A percentile compares a stretch with the other conserved stretches of the same genome.
Conservation (phyloP, 2,329 filamentous ascomycete genomes). For the Fusarium buxicola region DNA sequence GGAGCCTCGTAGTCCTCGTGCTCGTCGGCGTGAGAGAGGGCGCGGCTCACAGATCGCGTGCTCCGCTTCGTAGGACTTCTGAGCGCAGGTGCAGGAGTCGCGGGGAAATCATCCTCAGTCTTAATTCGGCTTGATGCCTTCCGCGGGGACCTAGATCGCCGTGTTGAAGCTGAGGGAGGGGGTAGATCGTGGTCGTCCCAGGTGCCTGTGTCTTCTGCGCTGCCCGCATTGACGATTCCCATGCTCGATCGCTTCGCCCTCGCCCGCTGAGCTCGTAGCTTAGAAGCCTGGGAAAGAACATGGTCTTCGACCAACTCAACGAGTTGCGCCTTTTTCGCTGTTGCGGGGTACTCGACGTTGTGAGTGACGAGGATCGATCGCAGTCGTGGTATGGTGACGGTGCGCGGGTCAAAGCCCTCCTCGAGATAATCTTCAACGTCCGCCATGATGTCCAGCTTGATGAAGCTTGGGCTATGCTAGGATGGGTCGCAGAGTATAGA, state of each 20-base stretch:
- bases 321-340: slow-evolving; percentile 91
- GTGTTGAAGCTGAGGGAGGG: slow-evolving; percentile 61
- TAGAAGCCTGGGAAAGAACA: slow-evolving; percentile 81
- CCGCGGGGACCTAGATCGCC: slow-evolving; percentile 66
- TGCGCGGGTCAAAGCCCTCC: slow-evolving; percentile 84
- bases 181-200: slow-evolving; percentile 70
- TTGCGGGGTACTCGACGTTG: slow-evolving; percentile 85
- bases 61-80: slow-evolving; percentile 66
- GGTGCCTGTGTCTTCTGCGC: slow-evolving; percentile 73
- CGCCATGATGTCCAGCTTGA: slow-evolving; percentile 60
- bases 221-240: slow-evolving; percentile 79
- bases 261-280: slow-evolving; percentile 79
- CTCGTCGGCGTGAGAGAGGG: slow-evolving; percentile 63
- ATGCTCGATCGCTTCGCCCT: slow-evolving; percentile 86
- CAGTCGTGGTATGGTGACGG: slow-evolving; percentile 86
- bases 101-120: slow-evolving; percentile 62
- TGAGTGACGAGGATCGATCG: slow-evolving; percentile 93
- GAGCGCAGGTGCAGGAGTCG: slow-evolving; percentile 49
- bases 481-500: slow-evolving; percentile 15
- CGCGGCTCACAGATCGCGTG: slow-evolving; percentile 66
- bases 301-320: slow-evolving; percentile 85
- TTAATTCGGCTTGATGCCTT: slow-evolving; percentile 65
- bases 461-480: slow-evolving; percentile 17
- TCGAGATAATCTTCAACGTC: slow-evolving; percentile 87
- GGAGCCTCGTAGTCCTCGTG: slow-evolving; percentile 54